These are phyloP conservation scores for Microthlaspi erraticum DNA, from an alignment of 345 rosid species.

Conservation along the genomic window DNA sequence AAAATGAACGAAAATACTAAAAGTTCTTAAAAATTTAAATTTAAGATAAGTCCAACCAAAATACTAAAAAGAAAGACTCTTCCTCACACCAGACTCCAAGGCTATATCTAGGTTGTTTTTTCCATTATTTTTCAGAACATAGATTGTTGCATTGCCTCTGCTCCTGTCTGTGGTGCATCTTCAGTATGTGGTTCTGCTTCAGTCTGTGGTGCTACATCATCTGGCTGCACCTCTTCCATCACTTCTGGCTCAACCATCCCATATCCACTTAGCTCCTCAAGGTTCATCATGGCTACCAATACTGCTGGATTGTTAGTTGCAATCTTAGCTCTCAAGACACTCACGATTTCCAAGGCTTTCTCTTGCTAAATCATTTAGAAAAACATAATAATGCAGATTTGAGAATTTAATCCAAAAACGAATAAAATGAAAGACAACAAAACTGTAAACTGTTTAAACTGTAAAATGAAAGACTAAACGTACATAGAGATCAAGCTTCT, in stretches of 20 bases:
- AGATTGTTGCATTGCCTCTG: conserved; percentile 40
- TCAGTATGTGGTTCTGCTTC: neutral
- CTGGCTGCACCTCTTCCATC: conserved; percentile 40
- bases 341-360: conserved; percentile 55
- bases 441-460: neutral
- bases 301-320: conserved; percentile 41
- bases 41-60: conserved; percentile 16
- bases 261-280: conserved; percentile 64
- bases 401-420: neutral
- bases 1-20: neutral
- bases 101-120: conserved; percentile 35
- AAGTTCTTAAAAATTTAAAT: neutral
- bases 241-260: conserved; percentile 46
- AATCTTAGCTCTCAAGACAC: conserved; percentile 54
- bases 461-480: conserved; percentile 49
- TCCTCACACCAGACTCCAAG: conserved; percentile 34
- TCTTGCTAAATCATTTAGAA: conserved; percentile 57
- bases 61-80: conserved; percentile 5
- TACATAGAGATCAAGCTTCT: conserved; percentile 64
- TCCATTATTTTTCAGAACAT: conserved; percentile 21
- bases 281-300: conserved; percentile 57
- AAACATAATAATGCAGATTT: conserved; percentile 11
- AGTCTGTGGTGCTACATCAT: neutral
- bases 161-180: conserved; percentile 3
- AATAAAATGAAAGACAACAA: neutral